These are phyloP conservation scores for Tillandsia fasciculata DNA, from an alignment of 176 grass and related monocot genomes.

Conservation along the genomic window DNA sequence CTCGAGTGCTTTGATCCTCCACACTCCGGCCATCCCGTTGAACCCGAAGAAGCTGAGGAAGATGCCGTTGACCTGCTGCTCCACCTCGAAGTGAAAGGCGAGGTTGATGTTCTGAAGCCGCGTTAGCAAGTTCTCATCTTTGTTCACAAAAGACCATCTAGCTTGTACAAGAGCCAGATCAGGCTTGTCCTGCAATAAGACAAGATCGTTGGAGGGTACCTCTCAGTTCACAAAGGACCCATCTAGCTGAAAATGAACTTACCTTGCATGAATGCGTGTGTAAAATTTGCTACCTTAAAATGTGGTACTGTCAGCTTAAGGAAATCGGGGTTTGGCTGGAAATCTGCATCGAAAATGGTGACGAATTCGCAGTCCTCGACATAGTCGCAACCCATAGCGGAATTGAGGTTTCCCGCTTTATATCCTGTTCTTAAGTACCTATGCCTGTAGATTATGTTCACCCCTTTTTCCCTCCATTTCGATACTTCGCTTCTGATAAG, in stretches of 20 bases:
- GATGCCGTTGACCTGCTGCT: slow-evolving; percentile 79
- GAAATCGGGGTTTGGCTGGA: slow-evolving; percentile 66
- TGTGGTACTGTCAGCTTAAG: slow-evolving; percentile 66
- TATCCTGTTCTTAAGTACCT: slow-evolving; percentile 64
- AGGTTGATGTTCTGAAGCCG: slow-evolving; percentile 83
- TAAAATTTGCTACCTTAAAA: slow-evolving; percentile 48
- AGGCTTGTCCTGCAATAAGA: slow-evolving; percentile 55
- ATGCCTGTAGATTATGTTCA: slow-evolving; percentile 61
- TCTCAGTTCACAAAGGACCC: background rate
- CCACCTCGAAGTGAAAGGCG: slow-evolving; percentile 95
- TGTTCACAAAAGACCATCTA: slow-evolving; percentile 89
- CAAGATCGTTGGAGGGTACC: background rate
- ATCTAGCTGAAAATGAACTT: background rate
- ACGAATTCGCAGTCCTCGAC: slow-evolving; percentile 81
- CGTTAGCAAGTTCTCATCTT: slow-evolving; percentile 77
- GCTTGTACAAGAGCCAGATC: slow-evolving; percentile 79
- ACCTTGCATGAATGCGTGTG: too few species aligned
- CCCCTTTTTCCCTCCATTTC: slow-evolving; percentile 64
- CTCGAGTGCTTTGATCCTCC: slow-evolving; percentile 89
- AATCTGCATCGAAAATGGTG: slow-evolving; percentile 84
- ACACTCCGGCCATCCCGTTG: slow-evolving; percentile 76
- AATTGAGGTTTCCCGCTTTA: slow-evolving; percentile 87
- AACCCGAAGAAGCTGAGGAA: slow-evolving; percentile 95
- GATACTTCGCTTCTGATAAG: slow-evolving; percentile 71
- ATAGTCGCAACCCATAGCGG: slow-evolving; percentile 82